Conservation (phyloP, 1,284 basidiomycete genomes). For the Pyrrhoderma noxium region DNA sequence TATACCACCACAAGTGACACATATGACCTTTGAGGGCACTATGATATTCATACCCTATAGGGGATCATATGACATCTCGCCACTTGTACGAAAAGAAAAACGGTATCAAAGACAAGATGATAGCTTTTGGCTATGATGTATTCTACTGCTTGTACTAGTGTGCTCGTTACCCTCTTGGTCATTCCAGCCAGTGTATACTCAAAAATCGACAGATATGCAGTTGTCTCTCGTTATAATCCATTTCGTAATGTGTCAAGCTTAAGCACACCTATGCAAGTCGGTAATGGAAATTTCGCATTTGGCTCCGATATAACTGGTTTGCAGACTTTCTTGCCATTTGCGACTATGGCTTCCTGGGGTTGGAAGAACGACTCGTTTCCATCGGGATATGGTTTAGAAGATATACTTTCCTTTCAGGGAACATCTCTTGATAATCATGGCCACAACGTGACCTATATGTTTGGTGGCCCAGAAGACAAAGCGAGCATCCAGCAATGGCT, state of each 20-base stretch:
- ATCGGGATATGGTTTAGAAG: constrained; percentile 32
- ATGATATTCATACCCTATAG: too few relatives aligned
- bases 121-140: too few relatives aligned
- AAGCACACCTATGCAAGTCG: constrained; percentile 50
- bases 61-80: too few relatives aligned
- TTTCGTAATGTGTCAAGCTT: constrained; percentile 39
- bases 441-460: constrained; percentile 43
- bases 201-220: constrained; percentile 33
- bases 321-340: constrained; percentile 49
- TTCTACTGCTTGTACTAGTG: too few relatives aligned
- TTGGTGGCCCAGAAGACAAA: constrained; percentile 38
- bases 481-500: constrained; percentile 47
- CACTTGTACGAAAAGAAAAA: too few relatives aligned
- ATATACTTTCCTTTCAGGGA: constrained; percentile 43
- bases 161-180: too few relatives aligned
- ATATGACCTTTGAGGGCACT: too few relatives aligned
- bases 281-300: constrained; percentile 58
- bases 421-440: constrained; percentile 45
- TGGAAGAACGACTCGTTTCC: constrained; percentile 58
- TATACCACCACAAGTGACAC: too few relatives aligned
- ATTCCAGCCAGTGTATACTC: too few relatives aligned
- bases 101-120: too few relatives aligned
- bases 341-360: constrained; percentile 51
- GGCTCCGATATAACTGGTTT: constrained; percentile 51
- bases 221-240: constrained; percentile 49